Conservation (phyloP, 2,329 filamentous ascomycete species). For the Ceratocystis ficicola region DNA sequence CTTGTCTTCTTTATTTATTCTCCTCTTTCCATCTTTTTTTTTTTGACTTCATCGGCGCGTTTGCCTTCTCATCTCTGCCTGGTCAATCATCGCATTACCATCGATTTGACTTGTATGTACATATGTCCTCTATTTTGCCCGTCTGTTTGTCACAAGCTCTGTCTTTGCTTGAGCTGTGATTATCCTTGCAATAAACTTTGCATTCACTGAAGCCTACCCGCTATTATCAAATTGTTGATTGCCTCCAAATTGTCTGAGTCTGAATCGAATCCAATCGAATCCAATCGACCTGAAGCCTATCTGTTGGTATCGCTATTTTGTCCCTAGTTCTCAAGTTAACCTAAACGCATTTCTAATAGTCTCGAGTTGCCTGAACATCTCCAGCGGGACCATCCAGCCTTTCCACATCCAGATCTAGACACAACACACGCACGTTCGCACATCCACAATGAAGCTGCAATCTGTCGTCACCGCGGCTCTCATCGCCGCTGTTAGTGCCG, state of each 20-base stretch:
- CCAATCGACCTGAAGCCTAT: not conserved
- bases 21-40: constrained; percentile 18
- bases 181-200: constrained; percentile 47
- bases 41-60: constrained; percentile 9
- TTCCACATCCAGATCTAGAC: not conserved
- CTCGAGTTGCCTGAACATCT: not conserved
- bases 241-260: not conserved
- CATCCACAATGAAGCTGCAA: constrained; percentile 67
- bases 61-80: constrained; percentile 4
- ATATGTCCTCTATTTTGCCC: not conserved
- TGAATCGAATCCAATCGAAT: not conserved
- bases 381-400: not conserved
- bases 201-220: constrained; percentile 37
- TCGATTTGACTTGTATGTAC: not conserved
- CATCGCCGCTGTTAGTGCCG: constrained; percentile 38
- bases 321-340: not conserved
- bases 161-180: not conserved
- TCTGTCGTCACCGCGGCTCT: constrained; percentile 63
- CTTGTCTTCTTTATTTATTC: constrained; percentile 26
- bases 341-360: not conserved
- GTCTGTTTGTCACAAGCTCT: not conserved
- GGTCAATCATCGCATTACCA: not conserved
- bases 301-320: too few species aligned
- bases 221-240: not conserved
- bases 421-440: not conserved